phyloP scores from a whole-genome alignment of 352 stramenopile species.

The Pythium phragmitis region DNA sequence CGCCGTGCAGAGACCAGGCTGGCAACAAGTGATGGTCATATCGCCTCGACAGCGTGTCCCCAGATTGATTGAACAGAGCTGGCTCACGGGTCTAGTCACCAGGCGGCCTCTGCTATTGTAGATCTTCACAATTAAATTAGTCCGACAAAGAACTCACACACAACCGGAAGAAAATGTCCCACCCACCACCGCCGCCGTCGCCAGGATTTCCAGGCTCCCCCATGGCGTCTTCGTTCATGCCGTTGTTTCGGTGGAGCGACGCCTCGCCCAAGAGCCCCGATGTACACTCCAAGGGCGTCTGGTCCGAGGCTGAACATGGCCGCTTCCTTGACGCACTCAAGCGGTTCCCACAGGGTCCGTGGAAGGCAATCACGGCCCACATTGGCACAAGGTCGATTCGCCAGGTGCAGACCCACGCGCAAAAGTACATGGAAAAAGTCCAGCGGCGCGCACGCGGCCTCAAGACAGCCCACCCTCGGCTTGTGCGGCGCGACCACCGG shows the following conservation, averaged over 20 bases:
- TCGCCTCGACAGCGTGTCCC: too few relatives aligned
- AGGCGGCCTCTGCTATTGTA: too few relatives aligned
- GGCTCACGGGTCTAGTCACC: too few relatives aligned
- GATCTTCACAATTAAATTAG: too few relatives aligned
- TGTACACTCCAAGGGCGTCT: conserved; percentile 14
- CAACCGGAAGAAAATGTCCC: too few relatives aligned
- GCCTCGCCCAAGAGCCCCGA: not conserved
- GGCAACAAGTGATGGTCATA: too few relatives aligned
- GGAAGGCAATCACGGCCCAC: conserved; percentile 20
- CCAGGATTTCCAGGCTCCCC: not conserved
- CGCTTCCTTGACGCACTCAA: conserved; percentile 29
- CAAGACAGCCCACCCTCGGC: conserved; percentile 12
- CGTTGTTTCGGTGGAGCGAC: not conserved
- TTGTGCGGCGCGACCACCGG: conserved; percentile 16
- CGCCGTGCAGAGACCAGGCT: too few relatives aligned
- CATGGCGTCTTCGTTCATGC: not conserved
- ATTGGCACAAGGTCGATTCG: conserved; percentile 25
- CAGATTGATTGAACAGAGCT: too few relatives aligned
- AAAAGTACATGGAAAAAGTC: conserved; percentile 28
- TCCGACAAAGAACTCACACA: too few relatives aligned
- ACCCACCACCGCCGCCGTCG: too few relatives aligned
- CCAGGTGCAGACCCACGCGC: conserved; percentile 24
- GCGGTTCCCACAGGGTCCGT: conserved; percentile 21
- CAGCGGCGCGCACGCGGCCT: conserved; percentile 17
- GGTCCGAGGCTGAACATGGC: conserved; percentile 27